Percentiles rank a stretch among this genome's conserved stretches.
Evolutionary conservation across 2,329 filamentous ascomycete genomes (phyloP).

Genomic region (Fusarium longipes): DNA sequence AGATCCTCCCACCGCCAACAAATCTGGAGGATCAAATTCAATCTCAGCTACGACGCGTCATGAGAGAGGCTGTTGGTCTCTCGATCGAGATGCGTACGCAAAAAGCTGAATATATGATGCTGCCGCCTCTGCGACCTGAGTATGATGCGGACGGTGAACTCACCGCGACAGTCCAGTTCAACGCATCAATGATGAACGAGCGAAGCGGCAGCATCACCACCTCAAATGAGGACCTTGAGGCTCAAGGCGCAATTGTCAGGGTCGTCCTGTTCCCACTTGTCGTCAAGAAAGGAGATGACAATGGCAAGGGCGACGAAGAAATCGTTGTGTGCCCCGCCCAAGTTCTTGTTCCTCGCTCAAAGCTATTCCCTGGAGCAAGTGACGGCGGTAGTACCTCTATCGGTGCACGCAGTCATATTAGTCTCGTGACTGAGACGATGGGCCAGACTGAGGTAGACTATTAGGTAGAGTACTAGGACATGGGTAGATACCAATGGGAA

Average conservation of each 20-base stretch:
- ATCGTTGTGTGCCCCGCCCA: constrained; percentile 96
- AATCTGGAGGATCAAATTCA: constrained; percentile 84
- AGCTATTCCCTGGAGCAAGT: constrained; percentile 60
- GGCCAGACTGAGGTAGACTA: constrained; percentile 50
- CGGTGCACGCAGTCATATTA: constrained; percentile 54
- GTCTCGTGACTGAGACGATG: constrained; percentile 52
- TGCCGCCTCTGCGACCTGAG: constrained; percentile 92
- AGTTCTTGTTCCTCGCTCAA: constrained; percentile 78
- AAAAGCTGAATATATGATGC: constrained; percentile 97
- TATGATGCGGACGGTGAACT: constrained; percentile 95
- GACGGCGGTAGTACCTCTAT: constrained; percentile 62
- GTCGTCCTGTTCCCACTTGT: constrained; percentile 96
- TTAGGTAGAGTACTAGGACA: constrained; percentile 48
- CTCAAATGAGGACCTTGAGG: constrained; percentile 83
- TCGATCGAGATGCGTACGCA: constrained; percentile 98
- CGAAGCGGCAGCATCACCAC: constrained; percentile 71
- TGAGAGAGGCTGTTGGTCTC: constrained; percentile 88
- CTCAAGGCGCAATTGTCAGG: constrained; percentile 80
- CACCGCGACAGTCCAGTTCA: constrained; percentile 88
- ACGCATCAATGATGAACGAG: constrained; percentile 94
- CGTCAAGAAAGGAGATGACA: constrained; percentile 93
- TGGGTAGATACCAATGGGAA: constrained; percentile 38
- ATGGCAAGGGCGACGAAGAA: constrained; percentile 88
- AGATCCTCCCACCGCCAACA: constrained; percentile 86
- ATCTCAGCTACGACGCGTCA: constrained; percentile 85